Base-by-base conservation (phyloP, 148 eudicot genomes). In the Chenopodium quinoa region DNA sequence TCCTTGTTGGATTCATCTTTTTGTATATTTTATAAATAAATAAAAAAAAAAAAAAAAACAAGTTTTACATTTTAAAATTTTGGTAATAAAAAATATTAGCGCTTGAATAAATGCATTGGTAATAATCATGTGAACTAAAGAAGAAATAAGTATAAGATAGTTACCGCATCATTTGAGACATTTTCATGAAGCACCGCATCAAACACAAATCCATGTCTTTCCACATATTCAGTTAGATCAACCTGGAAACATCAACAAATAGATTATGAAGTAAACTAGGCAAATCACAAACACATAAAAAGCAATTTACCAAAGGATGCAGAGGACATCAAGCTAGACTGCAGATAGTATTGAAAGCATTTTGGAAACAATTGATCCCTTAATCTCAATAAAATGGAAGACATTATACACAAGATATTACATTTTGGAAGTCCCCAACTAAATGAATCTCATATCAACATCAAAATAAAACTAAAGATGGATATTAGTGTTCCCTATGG, bases 201-300 rank as follows among this genome's bases (percentile, higher is more conserved):
- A 87, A 91, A 93, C 78, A 88, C 85, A 86, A 93, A 93, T 83
- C 79, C 94, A 88, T 93, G 93, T 80, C 80, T 93, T 86, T 93
- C 97, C 75, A 93, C 89, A 71, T 93, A 93, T 84, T 91, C 97
- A 29, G 97, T 91, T 37, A 93, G 80, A 86, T 93, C 97, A 78
- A 93, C 97, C 94, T 93, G 85, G 82, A 56, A 84, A 75, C 79
- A 71, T 7, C 46, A 56, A 29, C 66, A 65, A 73, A 82, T 67
- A 85, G 84, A 78, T 37, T 73, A 34, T 7, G 54, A 23, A 50
- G 32, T 19, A 63, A 46, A 65, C 46, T 4, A 71, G 6, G 25
- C 17, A 83, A 75, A 64, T 50, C 34, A 62, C 32, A 77, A 80
- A 47, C 64, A 76, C 3, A 62, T 19, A 79, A 50, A 75, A 52